A percentile compares a stretch with the other conserved stretches of the same genome.
phyloP scores from a whole-genome alignment of 2,329 filamentous ascomycete species.

The Paraphaeosphaeria minitans region DNA sequence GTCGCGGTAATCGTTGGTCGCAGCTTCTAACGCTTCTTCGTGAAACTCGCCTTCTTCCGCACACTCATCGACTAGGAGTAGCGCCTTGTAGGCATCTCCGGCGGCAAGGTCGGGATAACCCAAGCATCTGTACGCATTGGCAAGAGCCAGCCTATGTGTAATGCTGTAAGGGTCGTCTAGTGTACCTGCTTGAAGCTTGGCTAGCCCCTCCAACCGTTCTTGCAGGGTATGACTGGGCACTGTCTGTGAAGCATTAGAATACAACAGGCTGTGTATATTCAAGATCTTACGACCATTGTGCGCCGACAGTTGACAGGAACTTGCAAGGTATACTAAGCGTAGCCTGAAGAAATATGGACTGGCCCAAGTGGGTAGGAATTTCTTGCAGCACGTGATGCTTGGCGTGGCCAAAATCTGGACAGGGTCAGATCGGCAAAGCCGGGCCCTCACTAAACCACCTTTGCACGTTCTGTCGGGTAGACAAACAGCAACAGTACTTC shows the following conservation, averaged over 20 bases:
- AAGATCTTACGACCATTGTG: background rate
- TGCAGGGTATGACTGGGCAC: conserved; percentile 12
- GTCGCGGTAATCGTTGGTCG: conserved; percentile 44
- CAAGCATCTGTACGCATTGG: conserved; percentile 71
- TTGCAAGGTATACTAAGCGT: background rate
- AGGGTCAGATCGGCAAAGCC: background rate
- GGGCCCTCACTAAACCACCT: background rate
- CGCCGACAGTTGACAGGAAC: background rate
- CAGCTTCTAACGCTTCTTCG: conserved; percentile 64
- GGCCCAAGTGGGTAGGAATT: background rate
- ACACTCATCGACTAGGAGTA: conserved; percentile 85
- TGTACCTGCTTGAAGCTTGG: conserved; percentile 31
- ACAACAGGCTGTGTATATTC: background rate
- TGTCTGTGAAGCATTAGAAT: background rate
- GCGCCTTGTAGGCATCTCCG: conserved; percentile 86
- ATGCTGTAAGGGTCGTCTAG: conserved; percentile 46
- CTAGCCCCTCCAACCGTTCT: conserved; percentile 24
- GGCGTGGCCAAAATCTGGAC: background rate
- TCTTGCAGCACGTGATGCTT: conserved; percentile 1
- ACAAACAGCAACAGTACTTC: background rate
- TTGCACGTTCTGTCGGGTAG: background rate
- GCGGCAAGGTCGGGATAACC: conserved; percentile 89
- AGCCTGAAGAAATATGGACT: background rate
- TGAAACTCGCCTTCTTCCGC: conserved; percentile 82
- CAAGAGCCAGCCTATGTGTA: conserved; percentile 62